Conservation (phyloP, 257 asterid genomes). For the Fraxinus anomala region DNA sequence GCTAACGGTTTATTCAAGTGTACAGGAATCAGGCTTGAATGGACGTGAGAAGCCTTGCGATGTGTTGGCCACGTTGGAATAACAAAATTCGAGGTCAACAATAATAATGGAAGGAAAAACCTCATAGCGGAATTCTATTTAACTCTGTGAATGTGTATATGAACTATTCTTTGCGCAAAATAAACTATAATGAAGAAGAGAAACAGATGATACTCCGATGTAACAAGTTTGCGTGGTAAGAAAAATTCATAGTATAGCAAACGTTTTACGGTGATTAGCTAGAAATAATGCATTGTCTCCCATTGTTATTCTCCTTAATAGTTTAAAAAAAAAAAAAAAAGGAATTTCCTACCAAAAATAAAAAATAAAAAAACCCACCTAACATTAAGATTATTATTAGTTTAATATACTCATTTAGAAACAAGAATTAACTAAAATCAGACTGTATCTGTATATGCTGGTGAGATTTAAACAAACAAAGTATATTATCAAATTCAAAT, state of each 20-base stretch:
- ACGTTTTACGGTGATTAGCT: neutral
- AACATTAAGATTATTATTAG: neutral
- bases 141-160: too few species aligned
- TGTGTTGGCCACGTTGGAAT: too few species aligned
- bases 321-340: constrained; percentile 12
- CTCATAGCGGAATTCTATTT: too few species aligned
- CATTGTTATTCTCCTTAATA: constrained; percentile 19
- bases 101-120: too few species aligned
- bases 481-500: neutral
- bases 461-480: neutral
- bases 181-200: too few species aligned
- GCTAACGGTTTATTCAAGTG: too few species aligned
- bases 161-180: too few species aligned
- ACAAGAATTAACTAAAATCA: neutral
- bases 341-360: constrained; percentile 18
- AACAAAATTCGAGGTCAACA: too few species aligned
- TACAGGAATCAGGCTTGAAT: too few species aligned
- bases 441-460: constrained; percentile 7
- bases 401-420: constrained; percentile 3
- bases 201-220: too few species aligned
- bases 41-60: too few species aligned
- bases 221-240: neutral
- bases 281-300: constrained; percentile 19
- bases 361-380: neutral
- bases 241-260: too few species aligned